Evolutionary conservation across 148 eudicot species (phyloP), one percentile per base, ranked within the genome.

Genomic region (Suaeda aralocaspica): DNA sequence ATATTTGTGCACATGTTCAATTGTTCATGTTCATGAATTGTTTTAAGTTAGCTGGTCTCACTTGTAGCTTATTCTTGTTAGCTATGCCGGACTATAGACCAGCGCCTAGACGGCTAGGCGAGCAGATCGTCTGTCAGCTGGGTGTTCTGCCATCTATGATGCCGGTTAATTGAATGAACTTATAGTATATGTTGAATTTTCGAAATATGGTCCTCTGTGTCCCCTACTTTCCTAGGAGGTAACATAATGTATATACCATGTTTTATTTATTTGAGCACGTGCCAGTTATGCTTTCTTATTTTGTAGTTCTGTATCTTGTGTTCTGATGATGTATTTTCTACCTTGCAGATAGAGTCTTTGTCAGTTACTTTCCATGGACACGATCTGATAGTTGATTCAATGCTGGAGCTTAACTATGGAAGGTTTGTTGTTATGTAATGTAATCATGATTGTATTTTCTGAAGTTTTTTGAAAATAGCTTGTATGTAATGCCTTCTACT

Each of bases 291-390:
- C 5, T 36, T 36, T 36, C 8, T 36, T 36, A 3, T 36, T 36
- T 36, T 30, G 2, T 36, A 36, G 5, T 31, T 8, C 9, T 42
- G 24, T 50, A 2, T 8, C 52, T 13, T 41, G 49, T 1, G 64
- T 60, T 2, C 9, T 62, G 49, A 29, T 42, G 6, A n/a, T 39
- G 14, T 42, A 4, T 33, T 6, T 72, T 21, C n/a, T 52, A 11
- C 55, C 46, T 67, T 86, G 90, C 97, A 94, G 99, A 94, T 94
- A 67, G 99, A 94, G 76, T 94, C 99, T 70, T 76, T 94, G 14
- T 91, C 99, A 2, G 96, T 94, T 58, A 94, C 99, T 67, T 94
- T 91, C 77, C 99, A 94, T 53, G 99, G 99, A 13, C 99, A 94
- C 71, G 99, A 94, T 81, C 90, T 94, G 21, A 83, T 92, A 6